Evolutionary conservation across 2,329 filamentous ascomycete species (phyloP), one percentile per base, ranked within the genome.

Genomic region (Cordyceps cicadae): DNA sequence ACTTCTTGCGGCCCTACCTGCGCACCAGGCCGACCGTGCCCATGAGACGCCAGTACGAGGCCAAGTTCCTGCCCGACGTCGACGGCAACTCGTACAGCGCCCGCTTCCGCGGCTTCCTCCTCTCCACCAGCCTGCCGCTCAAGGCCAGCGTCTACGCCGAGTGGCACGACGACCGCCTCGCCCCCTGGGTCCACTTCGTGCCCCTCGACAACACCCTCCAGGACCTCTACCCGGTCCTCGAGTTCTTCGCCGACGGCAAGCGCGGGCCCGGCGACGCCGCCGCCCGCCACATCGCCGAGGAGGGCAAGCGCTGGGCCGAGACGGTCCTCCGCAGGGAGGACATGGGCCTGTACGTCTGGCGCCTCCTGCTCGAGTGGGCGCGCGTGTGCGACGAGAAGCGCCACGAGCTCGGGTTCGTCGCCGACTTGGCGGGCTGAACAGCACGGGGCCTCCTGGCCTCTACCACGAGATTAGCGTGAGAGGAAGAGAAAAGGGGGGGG

Each of bases 71-170:
- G 1, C 81, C 85, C 0, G 87, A 91, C 67, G 80, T 88, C 50
- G 88, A 91, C 69, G 87, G 88, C n/a, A 83, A 86, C 71, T 81
- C 79, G 2, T 86, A 85, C 67, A 83, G 79, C 59, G 84, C 82
- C 4, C 79, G 85, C n/a, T 88, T 83, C 71, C 79, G 81, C 52
- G 80, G 79, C 0, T 87, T 90, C 65, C 74, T 91, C 9, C 77
- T 80, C 29, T 87, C 82, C 43, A 87, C 82, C 1, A 85, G 81
- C 51, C 71, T 89, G 39, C 85, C 86, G 1, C 81, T 91, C 69
- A 91, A 91, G 72, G 81, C 84, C 14, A 90, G 87, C 3, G 79
- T 90, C 49, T 91, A 88, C 69, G 76, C 82, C 9, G 88, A 91
- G 70, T 91, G 88, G 88, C 87, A 90, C 69, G 87, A 90, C 69